phyloP scores from a whole-genome alignment of 2,329 filamentous ascomycete genomes.

The Boeremia exigua region DNA sequence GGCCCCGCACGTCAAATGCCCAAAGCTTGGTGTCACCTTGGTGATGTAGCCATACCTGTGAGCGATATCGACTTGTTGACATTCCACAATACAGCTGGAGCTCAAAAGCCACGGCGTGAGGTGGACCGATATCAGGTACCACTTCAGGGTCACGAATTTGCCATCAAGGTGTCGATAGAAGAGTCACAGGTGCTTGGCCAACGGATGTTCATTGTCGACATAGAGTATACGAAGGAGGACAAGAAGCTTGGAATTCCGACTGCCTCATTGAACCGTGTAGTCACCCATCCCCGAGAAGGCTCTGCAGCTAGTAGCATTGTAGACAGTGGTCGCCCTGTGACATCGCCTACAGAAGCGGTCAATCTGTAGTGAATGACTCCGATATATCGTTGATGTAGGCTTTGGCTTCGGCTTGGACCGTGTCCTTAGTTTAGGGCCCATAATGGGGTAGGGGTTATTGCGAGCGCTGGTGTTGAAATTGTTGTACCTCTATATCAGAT shows the following conservation, averaged over 20 bases:
- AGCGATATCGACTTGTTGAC: conserved; percentile 2
- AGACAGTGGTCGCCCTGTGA: no score
- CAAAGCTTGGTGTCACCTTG: conserved; percentile 17
- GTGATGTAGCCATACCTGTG: not conserved
- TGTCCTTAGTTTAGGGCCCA: no score
- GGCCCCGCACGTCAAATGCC: not conserved
- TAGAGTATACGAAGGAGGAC: conserved; percentile 2
- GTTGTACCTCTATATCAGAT: no score
- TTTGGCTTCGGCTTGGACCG: no score
- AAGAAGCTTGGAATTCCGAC: not conserved
- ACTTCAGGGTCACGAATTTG: not conserved
- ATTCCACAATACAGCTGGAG: conserved; percentile 1
- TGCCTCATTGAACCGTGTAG: no score
- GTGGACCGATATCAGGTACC: not conserved
- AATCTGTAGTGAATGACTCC: no score
- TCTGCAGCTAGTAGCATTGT: no score
- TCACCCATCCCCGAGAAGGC: no score
- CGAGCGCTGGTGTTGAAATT: no score
- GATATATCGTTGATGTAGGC: no score
- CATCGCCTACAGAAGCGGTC: no score
- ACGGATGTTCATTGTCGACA: conserved; percentile 23
- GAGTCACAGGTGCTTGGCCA: conserved; percentile 14
- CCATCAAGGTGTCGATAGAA: not conserved
- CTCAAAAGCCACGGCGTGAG: not conserved
- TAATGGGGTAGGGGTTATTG: no score